A percentile compares a stretch with the other conserved stretches of the same genome.
These are phyloP conservation scores for Fusarium nodosum DNA, from an alignment of 2,329 filamentous ascomycete genomes.

Conservation along the genomic window DNA sequence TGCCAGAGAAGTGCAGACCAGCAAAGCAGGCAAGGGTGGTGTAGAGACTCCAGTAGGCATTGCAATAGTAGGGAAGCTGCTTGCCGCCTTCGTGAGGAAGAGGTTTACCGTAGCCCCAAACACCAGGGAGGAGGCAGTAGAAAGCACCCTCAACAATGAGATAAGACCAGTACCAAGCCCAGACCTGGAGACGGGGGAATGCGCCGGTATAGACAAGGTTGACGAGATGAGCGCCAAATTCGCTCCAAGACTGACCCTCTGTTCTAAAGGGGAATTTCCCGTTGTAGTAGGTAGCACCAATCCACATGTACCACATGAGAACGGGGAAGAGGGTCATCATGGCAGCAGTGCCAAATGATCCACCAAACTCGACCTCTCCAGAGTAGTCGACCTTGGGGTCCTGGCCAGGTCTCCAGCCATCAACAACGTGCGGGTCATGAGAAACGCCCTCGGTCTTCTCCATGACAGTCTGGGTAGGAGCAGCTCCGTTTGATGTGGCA, in stretches of 20 bases:
- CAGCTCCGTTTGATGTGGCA: conserved; percentile 33
- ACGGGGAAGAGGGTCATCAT: conserved; percentile 96
- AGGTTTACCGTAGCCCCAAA: conserved; percentile 90
- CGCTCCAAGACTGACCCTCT: conserved; percentile 73
- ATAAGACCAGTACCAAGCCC: conserved; percentile 95
- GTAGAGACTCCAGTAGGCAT: conserved; percentile 88
- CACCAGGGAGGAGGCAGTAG: conserved; percentile 88
- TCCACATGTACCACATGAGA: conserved; percentile 99
- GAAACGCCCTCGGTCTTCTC: conserved; percentile 42
- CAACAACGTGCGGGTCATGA: conserved; percentile 52
- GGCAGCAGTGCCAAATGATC: conserved; percentile 79
- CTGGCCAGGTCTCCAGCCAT: conserved; percentile 71
- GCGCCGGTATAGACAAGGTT: conserved; percentile 84
- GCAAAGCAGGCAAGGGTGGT: conserved; percentile 80
- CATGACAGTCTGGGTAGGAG: conserved; percentile 26
- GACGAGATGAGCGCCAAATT: conserved; percentile 80
- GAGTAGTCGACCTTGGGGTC: conserved; percentile 75
- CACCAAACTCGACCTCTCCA: conserved; percentile 85
- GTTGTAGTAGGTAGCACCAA: conserved; percentile 92
- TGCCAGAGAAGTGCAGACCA: conserved; percentile 82
- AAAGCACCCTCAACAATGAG: conserved; percentile 85
- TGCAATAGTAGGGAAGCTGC: conserved; percentile 95
- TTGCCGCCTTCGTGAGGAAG: conserved; percentile 85
- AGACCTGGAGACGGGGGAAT: conserved; percentile 85
- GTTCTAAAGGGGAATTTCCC: conserved; percentile 80